Percentiles rank a stretch among this genome's conserved stretches.
phyloP scores from a whole-genome alignment of 2,329 filamentous ascomycete species.

The Xylaria sp. region DNA sequence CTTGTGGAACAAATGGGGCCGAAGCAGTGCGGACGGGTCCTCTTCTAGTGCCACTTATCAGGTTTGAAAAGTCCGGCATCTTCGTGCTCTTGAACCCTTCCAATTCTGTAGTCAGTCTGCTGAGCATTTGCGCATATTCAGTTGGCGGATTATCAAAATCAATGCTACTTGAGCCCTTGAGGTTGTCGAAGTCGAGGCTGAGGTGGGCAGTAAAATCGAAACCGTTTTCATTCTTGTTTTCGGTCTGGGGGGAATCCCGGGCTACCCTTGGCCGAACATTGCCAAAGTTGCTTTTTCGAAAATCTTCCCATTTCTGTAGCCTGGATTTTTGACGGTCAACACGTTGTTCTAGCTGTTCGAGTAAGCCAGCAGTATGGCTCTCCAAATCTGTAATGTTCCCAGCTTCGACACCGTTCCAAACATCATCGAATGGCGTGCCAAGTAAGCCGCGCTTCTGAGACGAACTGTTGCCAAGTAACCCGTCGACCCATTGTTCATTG shows the following conservation, averaged over 20 bases:
- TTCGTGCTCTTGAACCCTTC: slow-evolving; percentile 45
- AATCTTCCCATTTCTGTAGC: slow-evolving; percentile 78
- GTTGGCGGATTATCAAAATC: slow-evolving; percentile 46
- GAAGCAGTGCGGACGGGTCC: slow-evolving; percentile 21
- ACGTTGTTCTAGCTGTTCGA: slow-evolving; percentile 77
- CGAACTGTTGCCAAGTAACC: slow-evolving; percentile 72
- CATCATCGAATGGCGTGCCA: slow-evolving; percentile 71
- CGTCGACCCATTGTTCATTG: slow-evolving; percentile 77
- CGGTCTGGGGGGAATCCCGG: slow-evolving; percentile 40
- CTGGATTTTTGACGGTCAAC: slow-evolving; percentile 74
- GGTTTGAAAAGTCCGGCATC: slow-evolving; percentile 47
- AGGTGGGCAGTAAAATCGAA: slow-evolving; percentile 67
- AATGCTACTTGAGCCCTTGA: slow-evolving; percentile 41
- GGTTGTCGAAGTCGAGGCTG: slow-evolving; percentile 56
- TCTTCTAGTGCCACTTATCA: slow-evolving; percentile 39
- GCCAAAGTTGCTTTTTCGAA: slow-evolving; percentile 63
- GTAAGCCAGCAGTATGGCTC: slow-evolving; percentile 61
- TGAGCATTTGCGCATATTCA: slow-evolving; percentile 59
- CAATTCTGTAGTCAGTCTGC: slow-evolving; percentile 57
- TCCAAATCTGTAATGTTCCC: slow-evolving; percentile 69
- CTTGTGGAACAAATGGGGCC: slow-evolving; percentile 28
- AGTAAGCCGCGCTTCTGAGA: slow-evolving; percentile 71
- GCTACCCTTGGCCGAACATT: slow-evolving; percentile 44
- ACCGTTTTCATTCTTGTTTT: slow-evolving; percentile 58
- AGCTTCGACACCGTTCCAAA: slow-evolving; percentile 75